phyloP scores from a whole-genome alignment of 2,329 filamentous ascomycete genomes.

The Apiospora arundinis region DNA sequence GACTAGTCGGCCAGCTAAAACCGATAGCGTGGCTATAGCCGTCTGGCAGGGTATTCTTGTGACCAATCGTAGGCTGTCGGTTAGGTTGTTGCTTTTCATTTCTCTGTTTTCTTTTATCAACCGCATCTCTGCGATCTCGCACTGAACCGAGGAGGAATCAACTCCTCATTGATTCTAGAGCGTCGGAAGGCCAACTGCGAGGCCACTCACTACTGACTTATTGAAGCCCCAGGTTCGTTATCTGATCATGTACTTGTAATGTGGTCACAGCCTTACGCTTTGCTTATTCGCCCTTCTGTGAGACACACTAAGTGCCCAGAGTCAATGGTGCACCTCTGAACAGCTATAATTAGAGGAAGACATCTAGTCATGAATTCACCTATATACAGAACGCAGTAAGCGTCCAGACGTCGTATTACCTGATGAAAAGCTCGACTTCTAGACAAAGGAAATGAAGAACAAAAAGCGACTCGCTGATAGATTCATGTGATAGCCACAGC shows the following conservation, averaged over 20 bases:
- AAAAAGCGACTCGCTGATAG: neutral
- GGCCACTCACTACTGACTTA: no score
- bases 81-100: neutral
- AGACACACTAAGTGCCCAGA: no score
- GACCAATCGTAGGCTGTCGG: neutral
- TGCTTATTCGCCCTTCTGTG: no score
- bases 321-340: no score
- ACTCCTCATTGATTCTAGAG: neutral
- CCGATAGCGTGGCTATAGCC: constrained; percentile 15
- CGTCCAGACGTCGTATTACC: neutral
- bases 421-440: no score
- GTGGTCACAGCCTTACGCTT: no score
- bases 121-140: neutral
- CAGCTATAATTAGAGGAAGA: neutral
- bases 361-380: neutral
- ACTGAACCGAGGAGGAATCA: neutral
- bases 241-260: no score
- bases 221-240: no score
- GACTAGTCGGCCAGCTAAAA: neutral
- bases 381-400: neutral
- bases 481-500: neutral
- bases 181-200: neutral
- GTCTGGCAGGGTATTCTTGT: neutral
- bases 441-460: neutral
- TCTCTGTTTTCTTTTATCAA: neutral